These are phyloP conservation scores for Hypomyces perniciosus DNA, from an alignment of 2,329 filamentous ascomycete genomes.

Conservation along the genomic window DNA sequence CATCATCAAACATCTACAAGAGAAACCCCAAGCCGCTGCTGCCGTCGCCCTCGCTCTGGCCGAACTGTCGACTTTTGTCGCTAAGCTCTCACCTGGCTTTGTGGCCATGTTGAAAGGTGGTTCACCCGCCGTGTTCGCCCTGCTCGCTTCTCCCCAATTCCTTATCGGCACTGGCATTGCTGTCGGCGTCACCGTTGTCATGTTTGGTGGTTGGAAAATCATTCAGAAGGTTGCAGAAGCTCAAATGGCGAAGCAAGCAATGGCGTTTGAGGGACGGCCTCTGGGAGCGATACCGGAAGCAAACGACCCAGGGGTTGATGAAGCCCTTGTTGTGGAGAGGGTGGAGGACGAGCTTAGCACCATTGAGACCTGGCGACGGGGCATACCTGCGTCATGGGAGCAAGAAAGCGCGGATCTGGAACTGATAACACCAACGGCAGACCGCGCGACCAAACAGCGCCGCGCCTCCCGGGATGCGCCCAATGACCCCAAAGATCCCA, in stretches of 20 bases:
- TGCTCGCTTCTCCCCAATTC: conserved; percentile 88
- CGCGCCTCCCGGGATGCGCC: conserved; percentile 22
- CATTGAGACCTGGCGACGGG: conserved; percentile 55
- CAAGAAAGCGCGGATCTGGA: conserved; percentile 47
- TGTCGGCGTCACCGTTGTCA: conserved; percentile 89
- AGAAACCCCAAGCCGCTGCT: conserved; percentile 77
- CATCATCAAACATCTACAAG: conserved; percentile 71
- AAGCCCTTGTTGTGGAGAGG: conserved; percentile 52
- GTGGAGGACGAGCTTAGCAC: conserved; percentile 52
- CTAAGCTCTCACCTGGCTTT: conserved; percentile 79
- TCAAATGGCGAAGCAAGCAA: conserved; percentile 21
- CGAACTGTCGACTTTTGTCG: conserved; percentile 76
- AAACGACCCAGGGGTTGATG: conserved; percentile 38
- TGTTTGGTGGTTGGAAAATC: conserved; percentile 96
- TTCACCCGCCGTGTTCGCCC: conserved; percentile 78
- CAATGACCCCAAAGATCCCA: conserved; percentile 21
- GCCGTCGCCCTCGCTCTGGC: conserved; percentile 89
- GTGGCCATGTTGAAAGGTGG: conserved; percentile 69
- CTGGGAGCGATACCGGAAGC: conserved; percentile 21
- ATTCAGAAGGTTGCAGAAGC: conserved; percentile 70
- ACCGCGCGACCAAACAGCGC: conserved; percentile 29
- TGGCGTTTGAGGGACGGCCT: conserved; percentile 24
- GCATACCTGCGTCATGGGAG: conserved; percentile 39
- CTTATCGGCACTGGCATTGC: conserved; percentile 86
- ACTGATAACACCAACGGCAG: conserved; percentile 51